Conservation (phyloP, 2,329 filamentous ascomycete genomes). For the Nemania diffusa region DNA sequence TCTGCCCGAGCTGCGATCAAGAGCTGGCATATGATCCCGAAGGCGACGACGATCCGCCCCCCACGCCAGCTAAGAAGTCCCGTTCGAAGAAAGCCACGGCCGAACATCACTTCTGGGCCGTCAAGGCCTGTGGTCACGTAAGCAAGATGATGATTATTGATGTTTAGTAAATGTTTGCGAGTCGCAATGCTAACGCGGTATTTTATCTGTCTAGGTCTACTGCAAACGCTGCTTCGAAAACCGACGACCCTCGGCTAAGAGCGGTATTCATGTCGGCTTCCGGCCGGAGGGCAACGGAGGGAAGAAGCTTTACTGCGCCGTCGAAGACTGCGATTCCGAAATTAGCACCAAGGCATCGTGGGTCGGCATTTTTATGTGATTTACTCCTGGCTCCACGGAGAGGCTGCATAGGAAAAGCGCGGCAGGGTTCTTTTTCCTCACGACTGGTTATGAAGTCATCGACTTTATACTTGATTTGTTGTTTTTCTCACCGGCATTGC, state of each 20-base stretch:
- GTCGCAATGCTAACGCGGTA: constrained; percentile 19
- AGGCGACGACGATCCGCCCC: constrained; percentile 48
- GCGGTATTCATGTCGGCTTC: constrained; percentile 52
- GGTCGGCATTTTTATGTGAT: constrained; percentile 58
- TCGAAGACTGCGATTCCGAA: constrained; percentile 66
- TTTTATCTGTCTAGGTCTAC: constrained; percentile 61
- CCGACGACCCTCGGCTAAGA: constrained; percentile 56
- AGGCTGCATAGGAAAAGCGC: background rate
- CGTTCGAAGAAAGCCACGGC: constrained; percentile 62
- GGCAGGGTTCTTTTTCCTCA: background rate
- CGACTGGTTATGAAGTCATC: background rate
- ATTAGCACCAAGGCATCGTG: constrained; percentile 65
- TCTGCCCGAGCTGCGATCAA: constrained; percentile 87
- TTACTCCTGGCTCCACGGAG: background rate
- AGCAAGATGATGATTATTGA: constrained; percentile 42
- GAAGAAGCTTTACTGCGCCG: constrained; percentile 61
- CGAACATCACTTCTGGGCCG: constrained; percentile 91
- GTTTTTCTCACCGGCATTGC: constrained; percentile 25
- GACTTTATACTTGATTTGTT: background rate
- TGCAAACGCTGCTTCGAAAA: constrained; percentile 71
- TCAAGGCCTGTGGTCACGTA: constrained; percentile 93
- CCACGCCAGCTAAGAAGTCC: constrained; percentile 52
- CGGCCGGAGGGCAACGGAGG: constrained; percentile 47
- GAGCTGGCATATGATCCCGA: constrained; percentile 80
- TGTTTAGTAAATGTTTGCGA: background rate